A percentile compares a stretch with the other conserved stretches of the same genome.
phyloP scores from a whole-genome alignment of 2,329 filamentous ascomycete genomes.

The Botrytis hyacinthi region DNA sequence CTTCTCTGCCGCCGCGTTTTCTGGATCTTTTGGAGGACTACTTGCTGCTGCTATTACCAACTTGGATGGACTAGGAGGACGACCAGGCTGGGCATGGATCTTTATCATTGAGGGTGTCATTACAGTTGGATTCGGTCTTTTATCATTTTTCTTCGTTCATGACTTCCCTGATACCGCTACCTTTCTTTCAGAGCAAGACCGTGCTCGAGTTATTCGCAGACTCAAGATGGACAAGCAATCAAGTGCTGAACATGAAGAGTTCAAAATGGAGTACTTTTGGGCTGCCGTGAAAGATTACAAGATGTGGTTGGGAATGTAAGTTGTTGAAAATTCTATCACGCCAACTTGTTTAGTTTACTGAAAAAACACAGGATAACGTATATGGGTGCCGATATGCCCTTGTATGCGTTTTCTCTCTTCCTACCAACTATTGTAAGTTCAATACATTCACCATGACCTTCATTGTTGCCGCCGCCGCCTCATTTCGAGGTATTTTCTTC shows the following conservation, averaged over 20 bases:
- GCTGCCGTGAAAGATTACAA: slow-evolving; percentile 80
- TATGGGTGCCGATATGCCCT: slow-evolving; percentile 69
- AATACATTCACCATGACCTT: neutral
- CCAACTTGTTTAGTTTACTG: no score
- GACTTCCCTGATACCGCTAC: slow-evolving; percentile 51
- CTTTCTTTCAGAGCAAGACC: slow-evolving; percentile 70
- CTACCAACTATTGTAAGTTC: slow-evolving; percentile 65
- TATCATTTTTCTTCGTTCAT: slow-evolving; percentile 27
- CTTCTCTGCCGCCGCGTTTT: slow-evolving; percentile 53
- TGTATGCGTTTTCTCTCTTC: slow-evolving; percentile 77
- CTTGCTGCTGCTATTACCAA: slow-evolving; percentile 46
- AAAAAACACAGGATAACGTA: no score
- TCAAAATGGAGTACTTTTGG: slow-evolving; percentile 71
- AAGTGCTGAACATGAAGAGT: slow-evolving; percentile 70
- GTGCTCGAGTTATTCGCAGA: slow-evolving; percentile 66
- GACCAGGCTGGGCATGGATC: slow-evolving; percentile 48
- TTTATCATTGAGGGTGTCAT: slow-evolving; percentile 54
- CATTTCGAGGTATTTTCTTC: neutral
- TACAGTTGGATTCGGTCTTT: slow-evolving; percentile 42
- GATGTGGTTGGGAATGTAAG: slow-evolving; percentile 57
- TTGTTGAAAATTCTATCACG: no score
- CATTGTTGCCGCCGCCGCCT: neutral
- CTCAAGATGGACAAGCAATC: slow-evolving; percentile 71
- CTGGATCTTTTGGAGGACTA: slow-evolving; percentile 49
- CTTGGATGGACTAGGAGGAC: slow-evolving; percentile 45